Percentiles rank a stretch among this genome's conserved stretches.
Conservation (phyloP, 768 basidiomycete species). For the Termitomyces sp. region DNA sequence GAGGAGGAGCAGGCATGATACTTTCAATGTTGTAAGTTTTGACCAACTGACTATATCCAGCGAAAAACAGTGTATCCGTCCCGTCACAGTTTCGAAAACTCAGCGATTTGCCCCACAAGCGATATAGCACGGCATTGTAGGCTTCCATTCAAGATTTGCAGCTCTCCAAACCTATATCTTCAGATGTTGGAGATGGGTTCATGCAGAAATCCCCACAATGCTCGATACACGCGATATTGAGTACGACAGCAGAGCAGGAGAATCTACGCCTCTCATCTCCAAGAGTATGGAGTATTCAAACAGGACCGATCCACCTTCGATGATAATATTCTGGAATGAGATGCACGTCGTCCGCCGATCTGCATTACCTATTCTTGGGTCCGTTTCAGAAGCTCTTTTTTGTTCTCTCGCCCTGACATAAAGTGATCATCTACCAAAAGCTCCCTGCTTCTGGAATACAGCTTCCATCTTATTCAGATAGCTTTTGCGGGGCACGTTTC, state of each 20-base stretch:
- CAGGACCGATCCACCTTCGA: not conserved
- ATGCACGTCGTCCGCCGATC: not conserved
- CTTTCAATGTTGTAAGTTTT: not conserved
- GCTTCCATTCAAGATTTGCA: not conserved
- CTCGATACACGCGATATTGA: not conserved
- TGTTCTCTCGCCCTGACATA: not conserved
- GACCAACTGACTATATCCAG: not conserved
- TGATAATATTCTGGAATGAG: not conserved
- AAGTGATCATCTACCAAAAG: not conserved
- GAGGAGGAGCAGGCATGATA: not conserved
- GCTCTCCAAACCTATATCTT: not conserved
- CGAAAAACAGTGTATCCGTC: no score
- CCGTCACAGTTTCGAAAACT: not conserved
- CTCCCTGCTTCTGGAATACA: slow-evolving; percentile 56
- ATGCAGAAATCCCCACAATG: not conserved
- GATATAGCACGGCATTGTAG: not conserved
- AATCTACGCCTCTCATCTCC: not conserved
- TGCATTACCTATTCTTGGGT: not conserved
- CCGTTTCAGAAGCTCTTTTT: not conserved
- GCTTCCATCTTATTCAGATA: slow-evolving; percentile 78
- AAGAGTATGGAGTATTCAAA: not conserved
- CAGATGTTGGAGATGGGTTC: no score
- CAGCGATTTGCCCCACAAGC: not conserved
- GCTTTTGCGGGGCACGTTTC: slow-evolving; percentile 87
- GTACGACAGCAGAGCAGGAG: not conserved